A percentile compares a stretch with the other conserved stretches of the same genome.
phyloP scores from a whole-genome alignment of 192 early-diverging fungal species.

The Rhizophagus clarus region DNA sequence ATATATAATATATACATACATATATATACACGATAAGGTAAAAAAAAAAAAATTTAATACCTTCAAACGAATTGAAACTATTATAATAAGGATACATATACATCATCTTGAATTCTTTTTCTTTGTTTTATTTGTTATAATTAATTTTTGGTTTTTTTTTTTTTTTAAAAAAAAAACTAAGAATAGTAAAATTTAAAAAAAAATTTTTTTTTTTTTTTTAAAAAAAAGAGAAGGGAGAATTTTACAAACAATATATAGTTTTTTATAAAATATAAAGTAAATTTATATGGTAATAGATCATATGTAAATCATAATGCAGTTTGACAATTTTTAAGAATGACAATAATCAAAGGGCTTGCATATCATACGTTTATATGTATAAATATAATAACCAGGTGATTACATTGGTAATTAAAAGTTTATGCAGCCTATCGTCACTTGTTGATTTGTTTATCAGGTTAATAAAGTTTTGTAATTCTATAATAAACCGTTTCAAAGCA shows the following conservation, averaged over 20 bases:
- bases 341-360: too few species aligned
- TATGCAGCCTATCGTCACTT: too few species aligned
- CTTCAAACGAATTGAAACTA: background rate
- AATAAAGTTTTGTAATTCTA: too few species aligned
- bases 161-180: background rate
- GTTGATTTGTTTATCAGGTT: too few species aligned
- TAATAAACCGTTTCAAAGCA: too few species aligned
- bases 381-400: too few species aligned
- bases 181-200: background rate
- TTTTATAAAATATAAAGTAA: background rate
- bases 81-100: background rate
- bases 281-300: background rate
- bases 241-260: background rate
- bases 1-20: too few species aligned
- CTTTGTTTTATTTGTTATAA: background rate
- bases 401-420: too few species aligned
- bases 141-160: background rate
- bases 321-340: background rate
- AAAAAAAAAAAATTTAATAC: background rate
- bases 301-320: conserved; percentile 1
- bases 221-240: too few species aligned
- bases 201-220: background rate
- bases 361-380: too few species aligned
- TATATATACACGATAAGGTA: too few species aligned
- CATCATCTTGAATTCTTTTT: background rate